Percentiles rank a stretch among this genome's conserved stretches.
These are phyloP conservation scores for Fremontodendron californicum DNA, from an alignment of 345 rosid genomes.

Conservation along the genomic window DNA sequence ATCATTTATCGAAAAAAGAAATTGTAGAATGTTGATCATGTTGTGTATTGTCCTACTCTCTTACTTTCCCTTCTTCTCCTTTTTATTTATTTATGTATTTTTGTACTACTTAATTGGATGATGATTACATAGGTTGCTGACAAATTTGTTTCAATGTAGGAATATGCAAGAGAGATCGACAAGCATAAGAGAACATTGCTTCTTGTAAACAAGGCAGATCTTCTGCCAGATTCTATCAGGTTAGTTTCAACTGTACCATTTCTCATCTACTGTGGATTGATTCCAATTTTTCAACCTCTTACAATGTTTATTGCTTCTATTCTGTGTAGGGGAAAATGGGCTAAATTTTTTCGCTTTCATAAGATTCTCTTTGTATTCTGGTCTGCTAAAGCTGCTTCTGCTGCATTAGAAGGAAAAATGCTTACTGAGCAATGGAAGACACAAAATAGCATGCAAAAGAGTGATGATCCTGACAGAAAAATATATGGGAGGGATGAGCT, in stretches of 20 bases:
- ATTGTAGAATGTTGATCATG: background rate
- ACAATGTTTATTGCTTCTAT: conserved; percentile 12
- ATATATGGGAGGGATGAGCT: conserved; percentile 80
- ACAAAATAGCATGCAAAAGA: conserved; percentile 26
- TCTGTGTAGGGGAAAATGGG: conserved; percentile 74
- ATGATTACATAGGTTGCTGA: background rate
- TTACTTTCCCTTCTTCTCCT: background rate
- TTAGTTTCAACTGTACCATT: conserved; percentile 11
- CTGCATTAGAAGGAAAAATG: conserved; percentile 65
- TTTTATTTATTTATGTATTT: background rate
- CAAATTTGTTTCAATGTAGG: conserved; percentile 34
- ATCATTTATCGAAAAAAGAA: background rate
- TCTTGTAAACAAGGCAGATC: conserved; percentile 93
- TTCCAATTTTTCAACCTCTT: conserved; percentile 5
- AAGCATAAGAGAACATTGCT: conserved; percentile 76
- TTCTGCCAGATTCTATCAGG: conserved; percentile 75
- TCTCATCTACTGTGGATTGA: background rate
- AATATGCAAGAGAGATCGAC: conserved; percentile 74
- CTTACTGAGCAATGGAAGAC: conserved; percentile 34
- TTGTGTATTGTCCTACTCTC: background rate
- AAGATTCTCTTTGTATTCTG: conserved; percentile 71
- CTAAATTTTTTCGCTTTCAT: conserved; percentile 51
- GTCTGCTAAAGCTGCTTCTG: conserved; percentile 95
- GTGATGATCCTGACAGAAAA: conserved; percentile 52
- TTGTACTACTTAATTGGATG: background rate